Percentiles rank a stretch among this genome's conserved stretches.
Evolutionary conservation across 495 filamentous ascomycete species (phyloP).

Genomic region (Aeminium ludgeri): DNA sequence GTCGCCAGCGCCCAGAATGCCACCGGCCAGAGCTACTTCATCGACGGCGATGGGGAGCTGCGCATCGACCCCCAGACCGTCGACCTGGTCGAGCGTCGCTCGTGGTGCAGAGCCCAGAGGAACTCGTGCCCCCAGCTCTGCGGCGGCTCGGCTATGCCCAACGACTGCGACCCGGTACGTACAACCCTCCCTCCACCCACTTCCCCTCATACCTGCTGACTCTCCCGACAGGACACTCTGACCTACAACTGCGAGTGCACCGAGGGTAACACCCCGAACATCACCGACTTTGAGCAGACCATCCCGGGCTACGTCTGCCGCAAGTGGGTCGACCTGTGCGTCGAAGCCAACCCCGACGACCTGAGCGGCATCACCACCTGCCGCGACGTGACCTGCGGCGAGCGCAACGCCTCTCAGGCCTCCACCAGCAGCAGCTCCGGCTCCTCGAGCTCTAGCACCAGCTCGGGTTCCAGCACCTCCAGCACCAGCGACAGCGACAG

Average conservation of each 20-base stretch:
- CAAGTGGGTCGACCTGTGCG: conserved; percentile 34
- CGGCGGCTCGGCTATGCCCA: conserved; percentile 18
- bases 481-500: not conserved
- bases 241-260: conserved; percentile 37
- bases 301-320: conserved; percentile 43
- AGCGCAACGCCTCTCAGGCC: conserved; percentile 29
- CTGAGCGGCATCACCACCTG: conserved; percentile 31
- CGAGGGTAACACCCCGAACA: conserved; percentile 35
- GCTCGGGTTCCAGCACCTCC: conserved; percentile 9
- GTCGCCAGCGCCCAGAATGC: conserved; percentile 23
- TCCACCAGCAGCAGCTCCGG: conserved; percentile 15
- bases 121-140: conserved; percentile 26
- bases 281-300: conserved; percentile 34
- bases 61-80: conserved; percentile 16
- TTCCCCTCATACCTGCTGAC: conserved; percentile 1
- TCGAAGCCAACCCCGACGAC: conserved; percentile 30
- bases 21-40: conserved; percentile 15
- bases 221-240: conserved; percentile 30
- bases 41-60: conserved; percentile 13
- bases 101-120: conserved; percentile 23
- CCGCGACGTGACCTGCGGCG: conserved; percentile 29
- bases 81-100: conserved; percentile 1
- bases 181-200: not conserved
- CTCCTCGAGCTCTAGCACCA: conserved; percentile 7
- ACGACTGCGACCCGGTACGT: conserved; percentile 24